A percentile compares a stretch with the other conserved stretches of the same genome.
These are phyloP conservation scores for Trypethelium eluteriae DNA, from an alignment of 495 filamentous ascomycete genomes.

Conservation along the genomic window DNA sequence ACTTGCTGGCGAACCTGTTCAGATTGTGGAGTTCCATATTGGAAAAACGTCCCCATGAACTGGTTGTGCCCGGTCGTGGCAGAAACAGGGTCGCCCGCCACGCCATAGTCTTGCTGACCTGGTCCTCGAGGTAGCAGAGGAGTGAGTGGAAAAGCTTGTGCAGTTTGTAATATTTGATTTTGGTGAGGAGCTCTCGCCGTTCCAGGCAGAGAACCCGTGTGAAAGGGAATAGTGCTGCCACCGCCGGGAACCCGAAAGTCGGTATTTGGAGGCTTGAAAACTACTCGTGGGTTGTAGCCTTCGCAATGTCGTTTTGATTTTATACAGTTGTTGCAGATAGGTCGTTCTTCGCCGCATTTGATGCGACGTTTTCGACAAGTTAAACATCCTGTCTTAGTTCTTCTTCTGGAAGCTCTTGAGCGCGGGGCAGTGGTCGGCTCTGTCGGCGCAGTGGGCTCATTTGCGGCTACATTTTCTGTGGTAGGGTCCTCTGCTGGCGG, in stretches of 20 bases:
- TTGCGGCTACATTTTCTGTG: background rate
- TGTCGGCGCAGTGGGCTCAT: background rate
- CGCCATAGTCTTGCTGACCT: background rate
- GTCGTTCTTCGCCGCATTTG: slow-evolving; percentile 94
- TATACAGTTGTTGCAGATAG: slow-evolving; percentile 84
- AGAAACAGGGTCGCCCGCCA: background rate
- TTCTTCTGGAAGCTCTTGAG: slow-evolving; percentile 46
- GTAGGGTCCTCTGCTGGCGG: background rate
- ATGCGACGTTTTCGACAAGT: slow-evolving; percentile 93
- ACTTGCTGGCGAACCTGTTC: background rate
- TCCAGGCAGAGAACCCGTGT: slow-evolving; percentile 20
- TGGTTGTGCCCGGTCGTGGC: background rate
- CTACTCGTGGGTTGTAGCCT: slow-evolving; percentile 84
- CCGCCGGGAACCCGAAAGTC: slow-evolving; percentile 28
- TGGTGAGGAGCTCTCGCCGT: background rate
- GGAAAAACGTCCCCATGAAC: background rate
- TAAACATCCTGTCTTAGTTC: slow-evolving; percentile 94
- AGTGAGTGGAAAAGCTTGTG: background rate
- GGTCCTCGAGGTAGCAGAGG: background rate
- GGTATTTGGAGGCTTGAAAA: slow-evolving; percentile 84
- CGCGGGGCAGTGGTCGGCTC: slow-evolving; percentile 12
- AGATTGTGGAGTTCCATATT: background rate
- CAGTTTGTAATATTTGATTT: background rate
- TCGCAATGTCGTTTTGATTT: slow-evolving; percentile 92
- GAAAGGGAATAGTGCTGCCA: slow-evolving; percentile 25